Conservation (phyloP, 805 yeast species). For the Myxozyma neotropica region DNA sequence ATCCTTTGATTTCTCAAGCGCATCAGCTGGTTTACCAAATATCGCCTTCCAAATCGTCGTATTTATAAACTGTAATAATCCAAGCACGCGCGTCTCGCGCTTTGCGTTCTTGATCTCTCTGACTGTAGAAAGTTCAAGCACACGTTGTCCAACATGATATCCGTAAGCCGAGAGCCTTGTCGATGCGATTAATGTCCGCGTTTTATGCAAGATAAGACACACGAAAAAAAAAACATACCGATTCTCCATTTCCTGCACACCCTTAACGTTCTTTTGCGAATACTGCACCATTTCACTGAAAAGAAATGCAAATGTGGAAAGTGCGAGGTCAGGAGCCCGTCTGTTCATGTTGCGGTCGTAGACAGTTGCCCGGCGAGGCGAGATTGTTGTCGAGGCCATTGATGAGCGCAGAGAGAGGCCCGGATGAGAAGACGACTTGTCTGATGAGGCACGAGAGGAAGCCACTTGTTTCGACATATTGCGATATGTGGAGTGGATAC, state of each 20-base stretch:
- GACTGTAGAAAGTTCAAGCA: constrained; percentile 66
- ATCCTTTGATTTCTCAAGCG: constrained; percentile 70
- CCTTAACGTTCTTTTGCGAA: constrained; percentile 61
- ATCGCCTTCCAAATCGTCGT: constrained; percentile 71
- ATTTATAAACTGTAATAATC: constrained; percentile 71
- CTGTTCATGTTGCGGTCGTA: constrained; percentile 73
- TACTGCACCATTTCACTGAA: constrained; percentile 72
- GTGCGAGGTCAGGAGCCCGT: constrained; percentile 65
- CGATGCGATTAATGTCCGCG: too few relatives aligned
- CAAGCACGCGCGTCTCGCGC: constrained; percentile 67
- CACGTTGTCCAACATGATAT: constrained; percentile 72
- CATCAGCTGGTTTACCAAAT: constrained; percentile 75
- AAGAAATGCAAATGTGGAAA: constrained; percentile 67
- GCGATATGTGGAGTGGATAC: background rate
- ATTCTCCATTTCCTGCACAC: constrained; percentile 65
- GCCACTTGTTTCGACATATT: background rate
- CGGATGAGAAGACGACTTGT: constrained; percentile 1
- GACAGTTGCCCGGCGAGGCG: constrained; percentile 42
- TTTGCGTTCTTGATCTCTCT: constrained; percentile 69
- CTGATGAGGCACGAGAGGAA: constrained; percentile 12
- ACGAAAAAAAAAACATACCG: constrained; percentile 28
- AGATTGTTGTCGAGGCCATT: background rate
- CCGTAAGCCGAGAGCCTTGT: constrained; percentile 75
- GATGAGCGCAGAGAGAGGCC: background rate
- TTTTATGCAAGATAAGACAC: too few relatives aligned